phyloP scores from a whole-genome alignment of 805 yeast genomes.

The Sugiyamaella valdiviana region DNA sequence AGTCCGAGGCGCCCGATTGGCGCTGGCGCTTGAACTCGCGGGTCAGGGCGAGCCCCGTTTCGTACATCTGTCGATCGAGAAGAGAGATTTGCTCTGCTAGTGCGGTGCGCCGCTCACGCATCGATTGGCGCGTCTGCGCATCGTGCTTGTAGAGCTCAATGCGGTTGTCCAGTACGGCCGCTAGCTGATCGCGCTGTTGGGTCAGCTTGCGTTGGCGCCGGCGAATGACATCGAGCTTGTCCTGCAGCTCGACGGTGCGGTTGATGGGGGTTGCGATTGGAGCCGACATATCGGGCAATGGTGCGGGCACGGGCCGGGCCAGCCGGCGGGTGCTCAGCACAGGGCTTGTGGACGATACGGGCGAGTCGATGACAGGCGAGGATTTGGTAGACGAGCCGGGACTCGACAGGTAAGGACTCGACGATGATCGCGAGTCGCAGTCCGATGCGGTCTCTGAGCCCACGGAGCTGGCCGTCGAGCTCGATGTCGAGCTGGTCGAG shows the following conservation, averaged over 20 bases:
- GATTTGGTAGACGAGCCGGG: too few species aligned
- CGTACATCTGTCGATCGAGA: conserved; percentile 16
- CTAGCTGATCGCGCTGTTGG: conserved; percentile 1
- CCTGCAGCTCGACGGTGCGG: not conserved
- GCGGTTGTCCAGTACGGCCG: not conserved
- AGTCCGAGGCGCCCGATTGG: conserved; percentile 14
- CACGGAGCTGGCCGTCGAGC: not conserved
- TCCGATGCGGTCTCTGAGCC: not conserved
- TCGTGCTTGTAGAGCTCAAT: conserved; percentile 9
- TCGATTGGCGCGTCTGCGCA: not conserved
- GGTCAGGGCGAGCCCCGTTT: conserved; percentile 16
- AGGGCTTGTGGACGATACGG: too few species aligned
- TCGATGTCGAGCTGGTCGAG: not conserved
- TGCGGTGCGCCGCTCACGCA: conserved; percentile 4
- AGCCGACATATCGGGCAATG: too few species aligned
- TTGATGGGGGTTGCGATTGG: not conserved
- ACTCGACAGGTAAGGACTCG: not conserved
- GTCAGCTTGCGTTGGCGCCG: not conserved
- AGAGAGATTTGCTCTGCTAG: conserved; percentile 9
- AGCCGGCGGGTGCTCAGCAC: too few species aligned
- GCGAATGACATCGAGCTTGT: not conserved
- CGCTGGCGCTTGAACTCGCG: conserved; percentile 15
- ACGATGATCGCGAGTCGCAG: not conserved
- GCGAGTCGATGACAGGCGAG: not conserved
- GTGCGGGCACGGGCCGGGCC: too few species aligned